phyloP scores from a whole-genome alignment of 257 asterid genomes.

The Solanum chmielewskii region DNA sequence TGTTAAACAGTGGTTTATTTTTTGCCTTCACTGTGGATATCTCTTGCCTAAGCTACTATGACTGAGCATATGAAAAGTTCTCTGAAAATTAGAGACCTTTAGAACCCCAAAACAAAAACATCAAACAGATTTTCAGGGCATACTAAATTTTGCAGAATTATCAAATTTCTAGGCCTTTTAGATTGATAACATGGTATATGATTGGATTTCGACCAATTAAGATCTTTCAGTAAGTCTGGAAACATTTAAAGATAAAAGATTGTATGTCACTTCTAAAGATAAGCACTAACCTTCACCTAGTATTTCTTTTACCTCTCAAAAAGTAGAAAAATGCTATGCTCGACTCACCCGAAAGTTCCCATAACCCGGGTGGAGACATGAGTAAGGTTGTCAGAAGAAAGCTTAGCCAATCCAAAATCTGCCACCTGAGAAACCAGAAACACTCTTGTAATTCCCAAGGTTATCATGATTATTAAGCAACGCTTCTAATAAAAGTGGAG shows the following conservation, averaged over 20 bases:
- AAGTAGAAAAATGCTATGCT: background rate
- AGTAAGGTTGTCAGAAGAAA: conserved; percentile 68
- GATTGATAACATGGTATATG: background rate
- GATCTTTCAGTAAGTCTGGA: background rate
- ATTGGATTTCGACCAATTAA: background rate
- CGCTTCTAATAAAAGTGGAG: background rate
- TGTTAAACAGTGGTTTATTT: background rate
- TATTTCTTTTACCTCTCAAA: background rate
- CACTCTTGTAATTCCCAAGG: background rate
- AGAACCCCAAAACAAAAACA: background rate
- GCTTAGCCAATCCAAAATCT: conserved; percentile 94
- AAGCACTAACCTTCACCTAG: background rate
- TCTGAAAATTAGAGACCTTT: background rate
- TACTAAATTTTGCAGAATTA: background rate
- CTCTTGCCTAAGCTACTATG: background rate
- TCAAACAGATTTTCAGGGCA: background rate
- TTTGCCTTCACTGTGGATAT: background rate
- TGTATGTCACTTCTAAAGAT: background rate
- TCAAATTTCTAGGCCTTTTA: background rate
- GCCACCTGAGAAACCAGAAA: conserved; percentile 50
- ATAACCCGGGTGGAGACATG: conserved; percentile 97
- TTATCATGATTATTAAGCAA: background rate
- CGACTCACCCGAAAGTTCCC: conserved; percentile 90
- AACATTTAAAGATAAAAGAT: background rate
- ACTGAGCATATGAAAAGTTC: background rate